Evolutionary conservation across 2,329 filamentous ascomycete genomes (phyloP).

Genomic region (Alternaria metachromatica): DNA sequence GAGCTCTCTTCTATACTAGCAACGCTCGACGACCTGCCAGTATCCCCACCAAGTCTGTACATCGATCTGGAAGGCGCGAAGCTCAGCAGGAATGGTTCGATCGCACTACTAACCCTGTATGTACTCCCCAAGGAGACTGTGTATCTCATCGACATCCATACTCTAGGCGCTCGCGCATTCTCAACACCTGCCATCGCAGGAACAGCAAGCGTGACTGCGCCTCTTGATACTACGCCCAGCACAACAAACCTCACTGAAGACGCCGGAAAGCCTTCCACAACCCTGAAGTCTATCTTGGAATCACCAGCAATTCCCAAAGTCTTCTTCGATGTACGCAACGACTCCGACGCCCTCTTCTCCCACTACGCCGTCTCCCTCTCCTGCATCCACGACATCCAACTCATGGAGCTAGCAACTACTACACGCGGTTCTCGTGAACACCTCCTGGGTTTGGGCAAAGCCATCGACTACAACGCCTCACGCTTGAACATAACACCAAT

Average conservation of each 20-base stretch:
- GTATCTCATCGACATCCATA: conserved; percentile 42
- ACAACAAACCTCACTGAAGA: neutral
- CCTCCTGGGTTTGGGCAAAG: neutral
- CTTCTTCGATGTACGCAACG: conserved; percentile 40
- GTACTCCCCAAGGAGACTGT: conserved; percentile 11
- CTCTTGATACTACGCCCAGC: neutral
- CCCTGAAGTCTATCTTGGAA: conserved; percentile 41
- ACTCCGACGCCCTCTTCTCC: conserved; percentile 33
- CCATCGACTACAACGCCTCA: neutral
- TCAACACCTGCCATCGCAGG: conserved; percentile 29
- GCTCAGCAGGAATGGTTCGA: conserved; percentile 29
- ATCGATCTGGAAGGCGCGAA: conserved; percentile 36
- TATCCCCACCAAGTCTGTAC: conserved; percentile 10
- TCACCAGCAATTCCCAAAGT: conserved; percentile 31
- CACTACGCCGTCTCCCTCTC: conserved; percentile 22
- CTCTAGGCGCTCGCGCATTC: conserved; percentile 34
- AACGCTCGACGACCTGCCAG: neutral
- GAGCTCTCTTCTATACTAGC: neutral
- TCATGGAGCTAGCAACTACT: conserved; percentile 26
- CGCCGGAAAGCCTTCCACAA: conserved; percentile 12
- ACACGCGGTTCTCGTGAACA: neutral
- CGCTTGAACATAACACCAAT: neutral
- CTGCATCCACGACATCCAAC: conserved; percentile 23
- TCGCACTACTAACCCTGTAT: conserved; percentile 23
- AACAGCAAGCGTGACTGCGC: neutral